Evolutionary conservation across 2,329 filamentous ascomycete genomes (phyloP), one percentile per base, ranked within the genome.

Genomic region (Camillea tinctor): DNA sequence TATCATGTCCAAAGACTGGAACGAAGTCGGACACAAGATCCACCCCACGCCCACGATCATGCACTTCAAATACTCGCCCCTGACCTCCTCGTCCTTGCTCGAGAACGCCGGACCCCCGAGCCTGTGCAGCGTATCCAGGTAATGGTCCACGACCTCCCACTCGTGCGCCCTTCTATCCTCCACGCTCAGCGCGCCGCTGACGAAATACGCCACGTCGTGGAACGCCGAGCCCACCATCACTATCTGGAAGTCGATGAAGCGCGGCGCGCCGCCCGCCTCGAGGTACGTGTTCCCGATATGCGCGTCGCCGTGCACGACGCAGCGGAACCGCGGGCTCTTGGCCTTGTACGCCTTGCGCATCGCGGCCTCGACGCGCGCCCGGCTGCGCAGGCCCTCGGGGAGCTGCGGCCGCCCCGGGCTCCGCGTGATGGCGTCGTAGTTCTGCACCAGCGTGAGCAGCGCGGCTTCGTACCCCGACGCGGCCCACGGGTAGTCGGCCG

Each of bases 161-260:
- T 76, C 74, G 58, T 74, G 68, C 20, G 65, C 62, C 19, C 74
- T 67, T 40, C 75, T 69, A 53, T 75, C 73, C 59, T 74, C 71
- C 36, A 74, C 51, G 26, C 64, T 69, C 11, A 77, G 63, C 6
- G 73, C 69, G 26, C 73, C 70, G 3, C 60, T 69, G 44, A 76
- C 60, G 60, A 72, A 75, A 62, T 76, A 77, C 0, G 71, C 64
- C 17, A 77, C 61, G 56, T 77, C 75, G 60, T 76, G 75, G 60
- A 77, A 74, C 8, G 69, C 68, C 2, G 72, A 73, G 26, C 73
- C 73, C 56, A 73, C 69, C 60, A 74, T 71, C 19, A 74, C 69
- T 53, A 70, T 68, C 63, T 76, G 74, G 71, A 72, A 77, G 65
- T 76, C 75, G 21, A 77, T 68, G 64, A 76, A 77, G 13, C 69